Evolutionary conservation across 306 rosid species (phyloP), one percentile per base, ranked within the genome.

Genomic region (Castanea sativa): DNA sequence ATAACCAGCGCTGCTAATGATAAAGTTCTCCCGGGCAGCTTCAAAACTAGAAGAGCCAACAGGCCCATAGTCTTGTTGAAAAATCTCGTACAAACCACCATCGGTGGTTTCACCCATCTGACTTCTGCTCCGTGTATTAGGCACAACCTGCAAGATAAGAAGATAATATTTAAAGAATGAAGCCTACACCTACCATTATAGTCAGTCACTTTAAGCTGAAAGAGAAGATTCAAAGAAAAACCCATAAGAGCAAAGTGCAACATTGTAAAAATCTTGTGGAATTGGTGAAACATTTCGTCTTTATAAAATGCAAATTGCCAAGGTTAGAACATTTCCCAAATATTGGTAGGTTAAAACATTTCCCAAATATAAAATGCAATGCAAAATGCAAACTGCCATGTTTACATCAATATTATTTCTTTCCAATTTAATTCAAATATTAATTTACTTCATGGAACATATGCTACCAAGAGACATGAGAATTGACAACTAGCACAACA

Each of bases 31-130:
- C 56, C 98, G 99, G 1, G 99, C 99, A 70, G 94, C 90, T 87
- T 95, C 99, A 68, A 95, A 95, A 76, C 79, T 87, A 29, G 89
- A 60, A 83, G 98, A 84, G 53, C 98, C 95, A 16, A 93, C 98
- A 74, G 99, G 96, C 30, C 99, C 98, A 5, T 80, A 91, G 83
- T 93, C 98, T 84, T 95, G 99, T 73, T 95, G 98, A 83, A 95
- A 95, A 83, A 95, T 91, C 91, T 95, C 99, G 65, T 89, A 87
- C 88, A 95, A 84, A 72, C 99, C 99, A 45, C 99, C 99, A 78
- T 95, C 99, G 16, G 99, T 95, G 49, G 94, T 92, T 86, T 95
- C 99, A 53, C 99, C 99, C 99, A 95, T 95, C 88, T 95, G 99
- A 84, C 98, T 93, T 92, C 97, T 84, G 82, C 97, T 95, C 52